phyloP scores from a whole-genome alignment of 78 protist species.

The Anaeramoeba ignava region DNA sequence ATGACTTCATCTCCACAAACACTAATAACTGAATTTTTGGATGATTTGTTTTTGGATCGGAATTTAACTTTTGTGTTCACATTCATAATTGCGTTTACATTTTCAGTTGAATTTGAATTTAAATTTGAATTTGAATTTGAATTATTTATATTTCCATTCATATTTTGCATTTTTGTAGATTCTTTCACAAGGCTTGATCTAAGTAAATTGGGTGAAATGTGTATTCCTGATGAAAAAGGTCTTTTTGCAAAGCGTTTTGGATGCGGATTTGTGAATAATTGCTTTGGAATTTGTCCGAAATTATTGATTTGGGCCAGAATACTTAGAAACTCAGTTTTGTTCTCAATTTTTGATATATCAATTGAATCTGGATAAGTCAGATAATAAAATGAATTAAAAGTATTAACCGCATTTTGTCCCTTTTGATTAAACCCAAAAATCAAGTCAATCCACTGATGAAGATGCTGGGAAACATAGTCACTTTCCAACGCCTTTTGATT shows the following conservation, averaged over 20 bases:
- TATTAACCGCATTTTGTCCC: not conserved
- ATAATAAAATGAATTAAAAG: not conserved
- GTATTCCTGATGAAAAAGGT: no score
- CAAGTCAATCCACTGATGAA: not conserved
- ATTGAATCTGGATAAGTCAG: not conserved
- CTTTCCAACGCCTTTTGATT: not conserved
- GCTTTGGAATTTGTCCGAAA: not conserved
- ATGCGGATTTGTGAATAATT: constrained; percentile 1
- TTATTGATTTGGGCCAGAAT: not conserved
- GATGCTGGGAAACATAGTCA: not conserved
- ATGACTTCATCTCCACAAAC: no score
- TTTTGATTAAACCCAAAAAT: not conserved
- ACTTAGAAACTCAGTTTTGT: not conserved
- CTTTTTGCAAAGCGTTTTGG: not conserved
- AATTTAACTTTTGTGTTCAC: no score
- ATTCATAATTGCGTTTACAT: no score
- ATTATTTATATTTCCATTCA: no score
- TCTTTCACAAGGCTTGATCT: no score
- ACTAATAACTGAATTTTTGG: no score
- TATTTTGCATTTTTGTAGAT: no score
- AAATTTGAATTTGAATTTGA: no score
- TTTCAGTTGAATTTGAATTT: no score
- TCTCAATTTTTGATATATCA: not conserved
- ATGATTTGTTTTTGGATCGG: no score
- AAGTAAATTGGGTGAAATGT: no score